Conservation (phyloP, 2,329 filamentous ascomycete genomes). For the Passalora sequoiae region DNA sequence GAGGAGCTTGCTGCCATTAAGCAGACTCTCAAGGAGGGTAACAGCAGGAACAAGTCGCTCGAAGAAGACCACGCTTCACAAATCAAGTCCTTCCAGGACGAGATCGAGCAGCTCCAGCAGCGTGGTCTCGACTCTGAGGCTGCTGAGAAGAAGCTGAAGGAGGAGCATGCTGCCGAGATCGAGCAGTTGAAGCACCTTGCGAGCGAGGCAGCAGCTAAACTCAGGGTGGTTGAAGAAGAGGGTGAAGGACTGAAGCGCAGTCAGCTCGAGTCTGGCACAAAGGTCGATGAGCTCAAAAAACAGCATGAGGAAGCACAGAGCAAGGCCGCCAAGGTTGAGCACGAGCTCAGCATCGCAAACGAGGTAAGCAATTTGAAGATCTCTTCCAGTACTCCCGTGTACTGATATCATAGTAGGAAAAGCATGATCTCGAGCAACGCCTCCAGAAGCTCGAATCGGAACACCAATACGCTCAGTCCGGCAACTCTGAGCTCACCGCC, state of each 20-base stretch:
- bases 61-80: constrained; percentile 2
- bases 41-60: constrained; percentile 5
- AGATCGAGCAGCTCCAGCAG: constrained; percentile 19
- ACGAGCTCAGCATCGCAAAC: constrained; percentile 16
- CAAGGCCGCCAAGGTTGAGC: constrained; percentile 13
- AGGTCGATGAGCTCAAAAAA: constrained; percentile 18
- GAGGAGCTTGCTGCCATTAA: constrained; percentile 16
- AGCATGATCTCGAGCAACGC: neutral
- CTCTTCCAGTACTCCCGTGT: neutral
- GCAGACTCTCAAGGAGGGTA: constrained; percentile 5
- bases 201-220: constrained; percentile 15
- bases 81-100: constrained; percentile 11
- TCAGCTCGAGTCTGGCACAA: constrained; percentile 13
- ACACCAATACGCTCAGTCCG: neutral
- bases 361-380: constrained; percentile 4
- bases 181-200: constrained; percentile 17
- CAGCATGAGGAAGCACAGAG: constrained; percentile 10
- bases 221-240: constrained; percentile 16
- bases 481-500: constrained; percentile 1
- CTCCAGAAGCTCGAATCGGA: constrained; percentile 6
- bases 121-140: constrained; percentile 12
- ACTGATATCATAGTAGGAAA: constrained; percentile 5
- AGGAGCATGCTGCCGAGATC: constrained; percentile 15
- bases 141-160: constrained; percentile 17
- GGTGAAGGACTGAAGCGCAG: constrained; percentile 16